Conservation (phyloP, 306 rosid genomes). For the Macrotyloma uniflorum region DNA sequence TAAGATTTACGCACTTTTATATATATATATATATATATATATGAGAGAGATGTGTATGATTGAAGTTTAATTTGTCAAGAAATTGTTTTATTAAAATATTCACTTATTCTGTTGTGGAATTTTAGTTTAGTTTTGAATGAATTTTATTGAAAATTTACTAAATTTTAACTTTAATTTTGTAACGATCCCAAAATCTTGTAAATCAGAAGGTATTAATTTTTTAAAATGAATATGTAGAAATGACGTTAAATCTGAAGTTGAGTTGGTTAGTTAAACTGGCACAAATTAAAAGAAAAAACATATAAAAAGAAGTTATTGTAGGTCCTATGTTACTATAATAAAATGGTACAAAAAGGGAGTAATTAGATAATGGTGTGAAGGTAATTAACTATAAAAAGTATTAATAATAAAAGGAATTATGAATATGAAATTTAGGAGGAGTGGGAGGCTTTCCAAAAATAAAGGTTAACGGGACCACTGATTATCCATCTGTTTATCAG, state of each 20-base stretch:
- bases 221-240: too few species aligned
- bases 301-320: not conserved
- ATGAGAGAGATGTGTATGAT: too few species aligned
- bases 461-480: constrained; percentile 12
- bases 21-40: too few species aligned
- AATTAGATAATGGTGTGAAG: not conserved
- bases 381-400: not conserved
- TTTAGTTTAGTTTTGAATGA: not conserved
- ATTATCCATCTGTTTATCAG: not conserved
- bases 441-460: not conserved
- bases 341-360: not conserved
- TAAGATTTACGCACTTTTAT: too few species aligned
- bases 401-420: not conserved
- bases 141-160: not conserved
- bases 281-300: too few species aligned
- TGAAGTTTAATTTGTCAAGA: not conserved
- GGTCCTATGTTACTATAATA: too few species aligned
- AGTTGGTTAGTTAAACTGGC: not conserved
- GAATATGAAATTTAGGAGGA: not conserved
- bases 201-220: not conserved
- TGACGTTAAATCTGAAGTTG: not conserved
- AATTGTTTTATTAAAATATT: not conserved
- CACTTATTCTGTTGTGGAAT: not conserved
- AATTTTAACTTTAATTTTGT: not conserved
- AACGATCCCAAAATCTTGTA: not conserved